phyloP scores from a whole-genome alignment of 441 rosid genomes.

The Mallotus japonicus region DNA sequence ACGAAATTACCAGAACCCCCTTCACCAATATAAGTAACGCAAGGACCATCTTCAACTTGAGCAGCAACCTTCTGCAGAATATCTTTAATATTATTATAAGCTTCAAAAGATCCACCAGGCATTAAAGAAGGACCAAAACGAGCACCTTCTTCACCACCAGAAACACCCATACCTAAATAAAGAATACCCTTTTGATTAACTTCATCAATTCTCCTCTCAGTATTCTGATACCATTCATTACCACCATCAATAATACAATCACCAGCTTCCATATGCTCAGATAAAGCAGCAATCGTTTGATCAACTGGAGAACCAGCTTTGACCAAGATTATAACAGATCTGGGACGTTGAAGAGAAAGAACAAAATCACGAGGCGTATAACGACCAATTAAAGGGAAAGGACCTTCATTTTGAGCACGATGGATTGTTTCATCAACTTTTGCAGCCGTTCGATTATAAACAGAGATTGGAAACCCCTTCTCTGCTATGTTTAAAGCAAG shows the following conservation, averaged over 20 bases:
- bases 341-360: conserved; percentile 77
- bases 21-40: conserved; percentile 89
- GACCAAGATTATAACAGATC: conserved; percentile 90
- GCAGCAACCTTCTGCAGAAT: conserved; percentile 79
- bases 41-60: conserved; percentile 95
- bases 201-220: conserved; percentile 80
- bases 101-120: conserved; percentile 92
- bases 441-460: conserved; percentile 81
- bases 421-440: conserved; percentile 83
- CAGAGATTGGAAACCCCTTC: conserved; percentile 93
- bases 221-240: conserved; percentile 90
- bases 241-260: conserved; percentile 94
- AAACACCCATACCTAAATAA: conserved; percentile 93
- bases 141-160: conserved; percentile 97
- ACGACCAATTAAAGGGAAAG: conserved; percentile 71
- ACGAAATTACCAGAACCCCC: conserved; percentile 98
- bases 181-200: conserved; percentile 54
- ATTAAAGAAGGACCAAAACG: conserved; percentile 85
- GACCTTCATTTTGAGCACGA: conserved; percentile 67
- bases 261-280: conserved; percentile 75
- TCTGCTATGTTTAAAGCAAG: conserved; percentile 87
- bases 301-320: conserved; percentile 93
- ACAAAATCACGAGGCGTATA: conserved; percentile 79
- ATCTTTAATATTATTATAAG: conserved; percentile 67
- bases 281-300: conserved; percentile 74